Evolutionary conservation across 805 yeast genomes (phyloP), one percentile per base, ranked within the genome.

Genomic region (Metschnikowia noctiluminum): DNA sequence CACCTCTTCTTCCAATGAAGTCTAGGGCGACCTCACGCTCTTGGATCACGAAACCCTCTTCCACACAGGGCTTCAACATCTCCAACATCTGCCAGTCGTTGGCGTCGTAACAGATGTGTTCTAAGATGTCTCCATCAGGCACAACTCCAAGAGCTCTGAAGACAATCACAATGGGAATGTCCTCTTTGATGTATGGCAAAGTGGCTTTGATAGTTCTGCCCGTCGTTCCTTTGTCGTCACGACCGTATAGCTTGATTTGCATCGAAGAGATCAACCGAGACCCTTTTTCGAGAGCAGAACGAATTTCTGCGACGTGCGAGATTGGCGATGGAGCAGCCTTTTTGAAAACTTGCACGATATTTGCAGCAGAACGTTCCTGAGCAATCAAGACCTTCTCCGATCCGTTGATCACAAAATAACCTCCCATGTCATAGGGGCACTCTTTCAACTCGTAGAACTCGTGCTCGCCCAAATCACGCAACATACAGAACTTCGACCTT

Each of bases 361-460:
- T 94, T 42, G 99, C 99, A 12, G 99, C 98, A 51, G 94, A 84
- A 68, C 99, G 83, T 71, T 94, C 99, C 73, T 94, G 99, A 31
- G 99, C 99, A 74, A 94, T 94, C 62, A 94, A 77, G 48, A 94
- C 99, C 69, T 94, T 94, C 68, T 94, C 99, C 16, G 97, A 89
- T 61, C 99, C 99, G 73, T 94, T 94, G 64, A 94, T 94, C 59
- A 94, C 91, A 66, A 94, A 94, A 70, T 94, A 94, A 54, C 99
- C 99, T 69, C 99, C 99, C 95, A 94, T 96, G 78, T 94, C 99
- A 70, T 89, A 94, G 31, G 99, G 99, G 73, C 99, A 94, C 72
- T 94, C 99, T 70, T 94, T 91, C 64, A 94, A 80, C 61, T 90
- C 96, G 71, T 91, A 94, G 62, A 91, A 81, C 70, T 94, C 99